These are phyloP conservation scores for Onygena corvina DNA, from an alignment of 2,329 filamentous ascomycete genomes.

Conservation along the genomic window DNA sequence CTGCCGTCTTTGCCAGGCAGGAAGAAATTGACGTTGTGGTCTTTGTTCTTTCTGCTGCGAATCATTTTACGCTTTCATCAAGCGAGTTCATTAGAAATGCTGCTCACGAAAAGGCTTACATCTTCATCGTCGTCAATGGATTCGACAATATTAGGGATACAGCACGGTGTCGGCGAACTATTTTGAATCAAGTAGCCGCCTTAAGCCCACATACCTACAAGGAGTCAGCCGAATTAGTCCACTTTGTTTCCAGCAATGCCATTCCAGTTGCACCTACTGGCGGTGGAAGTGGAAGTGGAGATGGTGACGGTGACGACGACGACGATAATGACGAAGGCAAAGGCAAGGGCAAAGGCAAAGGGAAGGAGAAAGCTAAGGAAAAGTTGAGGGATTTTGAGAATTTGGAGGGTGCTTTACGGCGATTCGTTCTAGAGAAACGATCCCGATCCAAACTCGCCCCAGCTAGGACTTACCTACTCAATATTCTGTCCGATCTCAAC, in stretches of 20 bases:
- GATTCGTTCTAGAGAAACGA: conserved; percentile 92
- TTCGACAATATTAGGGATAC: conserved; percentile 92
- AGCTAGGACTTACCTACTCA: conserved; percentile 87
- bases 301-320: conserved; percentile 39
- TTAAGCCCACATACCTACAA: conserved; percentile 91
- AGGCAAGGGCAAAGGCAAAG: conserved; percentile 24
- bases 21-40: conserved; percentile 99
- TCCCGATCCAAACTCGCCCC: conserved; percentile 91
- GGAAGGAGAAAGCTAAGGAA: conserved; percentile 78
- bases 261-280: conserved; percentile 59
- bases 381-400: conserved; percentile 79
- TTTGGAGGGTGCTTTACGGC: conserved; percentile 73
- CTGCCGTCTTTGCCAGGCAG: conserved; percentile 89
- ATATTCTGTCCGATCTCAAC: conserved; percentile 78
- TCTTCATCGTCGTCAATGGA: conserved; percentile 97
- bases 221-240: conserved; percentile 81
- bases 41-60: conserved; percentile 93
- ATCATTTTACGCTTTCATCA: conserved; percentile 95
- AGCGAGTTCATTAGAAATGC: conserved; percentile 96
- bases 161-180: conserved; percentile 78
- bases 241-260: conserved; percentile 95
- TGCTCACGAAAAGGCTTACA: conserved; percentile 92
- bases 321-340: conserved; percentile 33
- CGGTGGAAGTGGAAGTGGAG: conserved; percentile 42
- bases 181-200: conserved; percentile 73